Evolutionary conservation across 768 basidiomycete species (phyloP).

Genomic region (Psilocybe cubensis): DNA sequence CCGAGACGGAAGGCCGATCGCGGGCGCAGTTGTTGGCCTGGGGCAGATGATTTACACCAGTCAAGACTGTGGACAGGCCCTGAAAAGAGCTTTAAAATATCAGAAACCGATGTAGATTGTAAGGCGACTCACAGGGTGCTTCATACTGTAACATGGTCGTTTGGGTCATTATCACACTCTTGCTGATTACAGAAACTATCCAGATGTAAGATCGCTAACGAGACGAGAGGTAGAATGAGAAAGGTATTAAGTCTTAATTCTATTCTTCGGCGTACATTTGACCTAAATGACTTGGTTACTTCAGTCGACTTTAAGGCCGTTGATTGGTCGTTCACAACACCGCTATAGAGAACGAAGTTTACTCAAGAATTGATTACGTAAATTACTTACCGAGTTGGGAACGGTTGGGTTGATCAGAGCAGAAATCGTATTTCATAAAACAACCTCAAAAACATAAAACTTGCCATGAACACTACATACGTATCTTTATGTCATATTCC

Average conservation of each 20-base stretch:
- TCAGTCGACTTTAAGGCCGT: too few species aligned
- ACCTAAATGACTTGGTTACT: not conserved
- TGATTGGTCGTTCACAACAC: too few species aligned
- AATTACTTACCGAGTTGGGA: too few species aligned
- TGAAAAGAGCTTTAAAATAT: conserved; percentile 29
- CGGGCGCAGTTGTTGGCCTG: conserved; percentile 71
- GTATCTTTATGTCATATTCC: too few species aligned
- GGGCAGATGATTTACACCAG: conserved; percentile 84
- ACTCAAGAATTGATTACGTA: too few species aligned
- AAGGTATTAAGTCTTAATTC: conserved; percentile 1
- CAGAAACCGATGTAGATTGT: conserved; percentile 4
- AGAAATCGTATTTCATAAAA: too few species aligned
- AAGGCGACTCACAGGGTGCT: conserved; percentile 70
- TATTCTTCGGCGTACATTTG: conserved; percentile 1
- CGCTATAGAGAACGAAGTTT: too few species aligned
- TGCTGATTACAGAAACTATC: not conserved
- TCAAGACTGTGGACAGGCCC: conserved; percentile 88
- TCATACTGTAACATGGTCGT: conserved; percentile 81
- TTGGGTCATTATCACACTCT: conserved; percentile 62
- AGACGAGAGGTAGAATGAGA: not conserved
- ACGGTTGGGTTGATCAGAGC: too few species aligned
- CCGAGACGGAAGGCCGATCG: conserved; percentile 84
- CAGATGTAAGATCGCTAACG: not conserved
- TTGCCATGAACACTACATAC: too few species aligned
- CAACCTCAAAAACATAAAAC: too few species aligned